These are phyloP conservation scores for Phytopythium cucurbitacearum DNA, from an alignment of 352 stramenopile species.

Conservation along the genomic window DNA sequence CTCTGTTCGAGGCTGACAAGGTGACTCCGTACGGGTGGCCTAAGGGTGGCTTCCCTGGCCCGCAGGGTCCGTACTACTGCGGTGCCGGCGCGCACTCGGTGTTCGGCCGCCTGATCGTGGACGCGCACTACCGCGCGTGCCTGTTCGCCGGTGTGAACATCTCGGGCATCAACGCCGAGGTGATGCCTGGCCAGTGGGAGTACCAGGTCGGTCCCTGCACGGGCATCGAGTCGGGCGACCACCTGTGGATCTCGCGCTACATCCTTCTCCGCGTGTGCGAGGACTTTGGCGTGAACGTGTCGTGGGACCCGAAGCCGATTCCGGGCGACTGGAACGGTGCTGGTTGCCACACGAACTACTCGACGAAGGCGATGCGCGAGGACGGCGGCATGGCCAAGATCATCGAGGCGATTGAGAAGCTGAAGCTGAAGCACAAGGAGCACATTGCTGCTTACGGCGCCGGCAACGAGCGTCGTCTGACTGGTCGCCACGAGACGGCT, in stretches of 20 bases:
- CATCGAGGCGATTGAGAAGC: constrained; percentile 97
- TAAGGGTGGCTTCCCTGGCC: constrained; percentile 83
- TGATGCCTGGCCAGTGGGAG: constrained; percentile 97
- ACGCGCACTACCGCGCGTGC: constrained; percentile 94
- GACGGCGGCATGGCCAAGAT: constrained; percentile 91
- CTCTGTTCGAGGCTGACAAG: constrained; percentile 87
- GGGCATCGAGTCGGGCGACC: constrained; percentile 95
- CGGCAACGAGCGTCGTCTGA: constrained; percentile 96
- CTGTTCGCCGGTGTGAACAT: constrained; percentile 95
- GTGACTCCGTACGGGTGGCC: constrained; percentile 91
- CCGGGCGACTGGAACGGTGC: constrained; percentile 98
- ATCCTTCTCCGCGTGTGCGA: constrained; percentile 96
- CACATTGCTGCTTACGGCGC: constrained; percentile 96
- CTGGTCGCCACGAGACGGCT: constrained; percentile 95
- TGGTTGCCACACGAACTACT: constrained; percentile 96
- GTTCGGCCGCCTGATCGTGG: constrained; percentile 93
- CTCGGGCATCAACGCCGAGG: constrained; percentile 96
- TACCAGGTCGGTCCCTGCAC: constrained; percentile 97
- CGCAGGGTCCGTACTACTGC: constrained; percentile 93
- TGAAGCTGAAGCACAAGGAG: constrained; percentile 95
- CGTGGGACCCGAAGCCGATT: constrained; percentile 97
- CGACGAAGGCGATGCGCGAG: constrained; percentile 95
- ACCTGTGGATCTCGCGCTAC: constrained; percentile 97
- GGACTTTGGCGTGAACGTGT: constrained; percentile 97
- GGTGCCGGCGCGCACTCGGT: constrained; percentile 93